These are phyloP conservation scores for Phyllosticta capitalensis DNA, from an alignment of 2,329 filamentous ascomycete species.

Conservation along the genomic window DNA sequence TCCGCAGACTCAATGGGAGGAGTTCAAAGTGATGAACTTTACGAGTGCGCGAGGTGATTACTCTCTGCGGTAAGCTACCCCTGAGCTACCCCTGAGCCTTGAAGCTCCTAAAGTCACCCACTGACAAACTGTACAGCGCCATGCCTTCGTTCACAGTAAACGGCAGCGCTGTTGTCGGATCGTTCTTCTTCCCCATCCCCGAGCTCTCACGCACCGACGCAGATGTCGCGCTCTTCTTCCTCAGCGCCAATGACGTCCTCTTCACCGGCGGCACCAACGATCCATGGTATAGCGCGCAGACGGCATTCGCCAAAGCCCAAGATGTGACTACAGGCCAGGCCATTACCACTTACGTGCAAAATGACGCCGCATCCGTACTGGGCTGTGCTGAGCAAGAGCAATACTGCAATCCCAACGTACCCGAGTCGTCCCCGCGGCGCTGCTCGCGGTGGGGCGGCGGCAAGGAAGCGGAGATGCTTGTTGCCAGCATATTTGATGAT, in stretches of 20 bases:
- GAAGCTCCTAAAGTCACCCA: neutral
- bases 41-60: neutral
- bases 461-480: neutral
- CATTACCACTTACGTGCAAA: neutral
- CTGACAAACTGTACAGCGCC: neutral
- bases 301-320: neutral
- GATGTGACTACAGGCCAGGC: neutral
- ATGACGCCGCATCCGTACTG: constrained; percentile 9
- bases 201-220: constrained; percentile 21
- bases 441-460: neutral
- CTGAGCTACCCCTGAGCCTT: too few relatives aligned
- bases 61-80: neutral
- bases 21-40: neutral
- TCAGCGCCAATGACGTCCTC: constrained; percentile 19
- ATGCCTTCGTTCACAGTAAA: neutral
- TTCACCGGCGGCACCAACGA: constrained; percentile 21
- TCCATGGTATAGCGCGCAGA: constrained; percentile 23
- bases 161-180: neutral
- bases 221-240: constrained; percentile 25
- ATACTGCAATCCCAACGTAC: constrained; percentile 11
- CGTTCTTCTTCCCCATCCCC: constrained; percentile 17
- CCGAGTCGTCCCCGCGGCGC: neutral
- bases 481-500: neutral
- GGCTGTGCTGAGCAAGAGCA: constrained; percentile 10
- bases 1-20: neutral